Evolutionary conservation across 2,329 filamentous ascomycete genomes (phyloP).

Genomic region (Lizonia empirigonia): DNA sequence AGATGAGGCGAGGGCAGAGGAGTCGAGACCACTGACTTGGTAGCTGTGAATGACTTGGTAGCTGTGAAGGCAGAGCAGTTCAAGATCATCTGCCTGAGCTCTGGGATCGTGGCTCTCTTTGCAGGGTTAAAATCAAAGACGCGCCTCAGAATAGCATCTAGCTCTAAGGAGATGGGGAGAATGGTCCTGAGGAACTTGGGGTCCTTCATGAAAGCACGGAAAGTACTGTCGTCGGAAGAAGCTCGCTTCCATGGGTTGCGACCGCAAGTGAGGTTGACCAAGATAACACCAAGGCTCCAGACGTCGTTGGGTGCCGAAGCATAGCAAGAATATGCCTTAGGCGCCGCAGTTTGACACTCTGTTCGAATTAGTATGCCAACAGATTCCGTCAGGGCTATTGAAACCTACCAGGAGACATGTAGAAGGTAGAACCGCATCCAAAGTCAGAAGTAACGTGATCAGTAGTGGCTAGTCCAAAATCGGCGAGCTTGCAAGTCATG

Average conservation of each 20-base stretch:
- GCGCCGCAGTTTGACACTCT: constrained; percentile 89
- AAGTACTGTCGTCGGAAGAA: constrained; percentile 90
- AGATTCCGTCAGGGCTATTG: constrained; percentile 17
- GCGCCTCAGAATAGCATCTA: constrained; percentile 83
- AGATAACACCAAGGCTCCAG: constrained; percentile 96
- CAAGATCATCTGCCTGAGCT: constrained; percentile 78
- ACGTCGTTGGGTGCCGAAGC: constrained; percentile 94
- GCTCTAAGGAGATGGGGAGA: constrained; percentile 84
- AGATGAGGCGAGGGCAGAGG: constrained; percentile 53
- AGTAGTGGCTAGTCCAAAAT: constrained; percentile 93
- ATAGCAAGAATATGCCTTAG: constrained; percentile 75
- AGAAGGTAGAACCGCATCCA: constrained; percentile 97
- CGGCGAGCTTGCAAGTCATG: constrained; percentile 90
- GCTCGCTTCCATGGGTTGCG: constrained; percentile 99
- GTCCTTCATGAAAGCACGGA: constrained; percentile 85
- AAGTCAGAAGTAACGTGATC: constrained; percentile 88
- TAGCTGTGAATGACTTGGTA: constrained; percentile 65
- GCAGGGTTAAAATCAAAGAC: constrained; percentile 88
- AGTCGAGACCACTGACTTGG: constrained; percentile 49
- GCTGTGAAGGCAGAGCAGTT: constrained; percentile 76
- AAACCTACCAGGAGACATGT: constrained; percentile 95
- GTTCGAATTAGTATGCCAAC: constrained; percentile 38
- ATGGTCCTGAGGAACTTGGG: constrained; percentile 90
- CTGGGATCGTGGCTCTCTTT: constrained; percentile 78
- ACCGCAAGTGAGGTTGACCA: constrained; percentile 96